Evolutionary conservation across 2,329 filamentous ascomycete genomes (phyloP), one percentile per base, ranked within the genome.

Genomic region (Trichophyton rubrum): DNA sequence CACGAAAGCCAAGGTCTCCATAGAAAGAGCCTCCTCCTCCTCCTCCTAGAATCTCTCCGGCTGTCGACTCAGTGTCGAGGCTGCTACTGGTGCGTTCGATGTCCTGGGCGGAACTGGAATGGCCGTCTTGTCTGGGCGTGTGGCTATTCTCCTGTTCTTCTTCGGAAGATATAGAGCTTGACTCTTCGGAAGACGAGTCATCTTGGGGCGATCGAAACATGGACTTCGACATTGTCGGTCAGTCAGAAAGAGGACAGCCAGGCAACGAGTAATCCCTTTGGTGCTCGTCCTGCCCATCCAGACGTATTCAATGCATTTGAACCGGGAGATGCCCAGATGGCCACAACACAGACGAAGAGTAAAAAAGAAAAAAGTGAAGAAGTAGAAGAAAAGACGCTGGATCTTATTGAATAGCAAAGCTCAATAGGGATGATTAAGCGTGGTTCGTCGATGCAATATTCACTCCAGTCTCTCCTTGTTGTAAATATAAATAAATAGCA

Each of bases 201-300:
- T 75, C 74, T 27, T 69, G 69, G 33, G 73, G 68, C 58, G 73
- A 70, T 59, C 69, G 69, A 62, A 75, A 76, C 69, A 76, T 70
- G 20, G 73, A 75, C 72, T 74, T 74, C 24, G 47, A 33, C 47
- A 53, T 53, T 11, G n/a, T 47, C 47, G 11, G 20, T 55, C 51
- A 55, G 17, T 17, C 38, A 49, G 40, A 24, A 43, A 3, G 35
- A 47, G 41, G n/a, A 24, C 40, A 47, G 17, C 40, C 27, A 24
- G 20, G 51, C 3, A 55, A 27, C 30, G 51, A 35, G 27, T 3
- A 62, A 69, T 38, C 11, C 9, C 9, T 38, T 2, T 38, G 11
- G 33, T 38, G 33, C 9, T 27, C 41, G n/a, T 15, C 15, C 11
- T 55, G 7, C 8, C 27, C 51, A 35, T 35, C 27, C 27, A 55